Percentiles rank a stretch among this genome's conserved stretches.
phyloP scores from a whole-genome alignment of 2,329 filamentous ascomycete genomes.

The Colletotrichum karsti region DNA sequence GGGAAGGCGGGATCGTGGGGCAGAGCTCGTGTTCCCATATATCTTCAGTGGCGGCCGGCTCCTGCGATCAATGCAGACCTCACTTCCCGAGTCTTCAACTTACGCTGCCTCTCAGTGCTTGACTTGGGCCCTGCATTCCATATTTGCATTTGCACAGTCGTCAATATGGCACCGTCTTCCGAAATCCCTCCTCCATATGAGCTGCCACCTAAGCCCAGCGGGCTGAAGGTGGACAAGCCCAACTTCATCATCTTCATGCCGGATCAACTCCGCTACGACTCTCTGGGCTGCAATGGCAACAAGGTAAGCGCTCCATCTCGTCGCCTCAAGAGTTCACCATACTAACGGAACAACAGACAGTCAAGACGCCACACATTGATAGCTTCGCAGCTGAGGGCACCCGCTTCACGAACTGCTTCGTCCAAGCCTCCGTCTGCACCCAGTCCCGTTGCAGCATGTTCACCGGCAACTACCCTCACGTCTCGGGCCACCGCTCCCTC shows the following conservation, averaged over 20 bases:
- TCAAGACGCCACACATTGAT: conserved; percentile 52
- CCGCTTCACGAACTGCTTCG: conserved; percentile 54
- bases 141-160: not conserved
- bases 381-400: conserved; percentile 45
- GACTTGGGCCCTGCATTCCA: not conserved
- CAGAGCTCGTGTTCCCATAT: not conserved
- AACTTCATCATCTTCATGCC: conserved; percentile 57
- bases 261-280: conserved; percentile 55
- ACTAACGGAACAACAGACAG: not conserved
- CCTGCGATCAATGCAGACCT: not conserved
- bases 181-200: conserved; percentile 9
- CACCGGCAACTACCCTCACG: conserved; percentile 54
- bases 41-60: not conserved
- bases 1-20: not conserved
- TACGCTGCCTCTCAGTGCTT: no score
- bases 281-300: conserved; percentile 44
- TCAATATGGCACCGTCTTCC: not conserved
- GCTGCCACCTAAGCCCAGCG: conserved; percentile 22
- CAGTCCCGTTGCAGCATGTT: conserved; percentile 57
- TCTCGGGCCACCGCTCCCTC: conserved; percentile 53
- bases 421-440: conserved; percentile 54
- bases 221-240: conserved; percentile 32
- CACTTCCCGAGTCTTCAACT: not conserved
- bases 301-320: not conserved
- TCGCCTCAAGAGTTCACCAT: not conserved